Percentiles rank a stretch among this genome's conserved stretches.
phyloP scores from a whole-genome alignment of 441 rosid genomes.

The Croton laevigatus region DNA sequence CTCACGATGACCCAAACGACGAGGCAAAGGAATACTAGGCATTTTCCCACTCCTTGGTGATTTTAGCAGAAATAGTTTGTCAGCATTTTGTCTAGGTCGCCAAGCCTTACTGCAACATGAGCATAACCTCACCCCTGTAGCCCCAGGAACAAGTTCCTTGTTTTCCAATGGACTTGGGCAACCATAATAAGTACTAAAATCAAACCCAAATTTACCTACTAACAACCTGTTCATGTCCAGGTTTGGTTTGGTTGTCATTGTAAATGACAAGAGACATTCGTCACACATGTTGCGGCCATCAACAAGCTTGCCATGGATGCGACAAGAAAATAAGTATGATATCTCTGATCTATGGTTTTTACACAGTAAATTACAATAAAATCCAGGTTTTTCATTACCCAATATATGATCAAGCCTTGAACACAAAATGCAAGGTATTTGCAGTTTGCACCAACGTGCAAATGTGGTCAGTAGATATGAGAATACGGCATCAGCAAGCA shows the following conservation, averaged over 20 bases:
- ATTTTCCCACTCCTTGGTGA: conserved; percentile 28
- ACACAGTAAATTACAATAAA: conserved; percentile 50
- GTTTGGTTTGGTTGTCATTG: conserved; percentile 37
- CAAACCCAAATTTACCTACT: conserved; percentile 44
- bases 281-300: conserved; percentile 58
- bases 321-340: conserved; percentile 55
- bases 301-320: conserved; percentile 55
- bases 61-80: conserved; percentile 37
- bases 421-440: conserved; percentile 75
- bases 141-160: conserved; percentile 31
- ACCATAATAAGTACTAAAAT: conserved; percentile 24
- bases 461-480: conserved; percentile 58
- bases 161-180: conserved; percentile 21
- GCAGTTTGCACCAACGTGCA: conserved; percentile 53
- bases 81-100: conserved; percentile 41
- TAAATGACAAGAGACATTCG: conserved; percentile 57
- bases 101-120: conserved; percentile 63
- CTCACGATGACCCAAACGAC: conserved; percentile 29
- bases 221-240: conserved; percentile 36
- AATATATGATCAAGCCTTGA: conserved; percentile 60
- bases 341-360: conserved; percentile 59
- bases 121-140: conserved; percentile 37
- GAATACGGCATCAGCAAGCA: conserved; percentile 55
- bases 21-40: conserved; percentile 54
- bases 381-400: conserved; percentile 45